Evolutionary conservation across 208 protist species (phyloP).

Genomic region (Giardia duodenalis): DNA sequence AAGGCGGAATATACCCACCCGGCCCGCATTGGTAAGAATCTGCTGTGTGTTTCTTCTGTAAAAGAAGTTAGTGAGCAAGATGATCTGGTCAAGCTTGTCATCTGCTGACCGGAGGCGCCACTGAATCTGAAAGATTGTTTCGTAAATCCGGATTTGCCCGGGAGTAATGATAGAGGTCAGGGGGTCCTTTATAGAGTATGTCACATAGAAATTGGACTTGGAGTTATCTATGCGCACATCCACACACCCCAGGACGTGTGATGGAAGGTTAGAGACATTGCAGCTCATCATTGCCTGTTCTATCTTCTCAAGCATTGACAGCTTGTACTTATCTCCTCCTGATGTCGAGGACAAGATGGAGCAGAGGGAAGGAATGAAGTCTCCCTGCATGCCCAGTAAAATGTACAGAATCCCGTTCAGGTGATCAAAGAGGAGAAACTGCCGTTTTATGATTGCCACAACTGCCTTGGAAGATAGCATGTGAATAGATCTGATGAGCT

Average conservation of each 20-base stretch:
- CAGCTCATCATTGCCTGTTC: neutral
- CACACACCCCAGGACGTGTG: neutral
- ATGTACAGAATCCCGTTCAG: neutral
- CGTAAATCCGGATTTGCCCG: neutral
- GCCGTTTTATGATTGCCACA: neutral
- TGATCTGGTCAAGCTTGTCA: neutral
- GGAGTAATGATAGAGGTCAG: neutral
- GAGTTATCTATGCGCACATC: neutral
- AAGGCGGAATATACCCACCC: neutral
- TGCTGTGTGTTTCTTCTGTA: neutral
- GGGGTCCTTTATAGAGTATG: neutral
- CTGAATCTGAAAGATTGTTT: neutral
- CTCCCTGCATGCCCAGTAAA: neutral
- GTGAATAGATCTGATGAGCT: neutral
- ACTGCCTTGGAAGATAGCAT: neutral
- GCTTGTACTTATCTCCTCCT: neutral
- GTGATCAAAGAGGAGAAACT: neutral
- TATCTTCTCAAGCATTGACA: neutral
- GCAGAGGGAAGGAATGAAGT: neutral
- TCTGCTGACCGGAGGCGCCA: neutral
- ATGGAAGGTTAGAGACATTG: neutral
- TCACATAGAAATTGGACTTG: neutral
- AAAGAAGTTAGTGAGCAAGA: neutral
- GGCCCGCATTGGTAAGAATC: neutral
- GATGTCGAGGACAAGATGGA: neutral